A percentile compares a stretch with the other conserved stretches of the same genome.
Evolutionary conservation across 208 protist genomes (phyloP).

Genomic region (Trypanosoma caninum): DNA sequence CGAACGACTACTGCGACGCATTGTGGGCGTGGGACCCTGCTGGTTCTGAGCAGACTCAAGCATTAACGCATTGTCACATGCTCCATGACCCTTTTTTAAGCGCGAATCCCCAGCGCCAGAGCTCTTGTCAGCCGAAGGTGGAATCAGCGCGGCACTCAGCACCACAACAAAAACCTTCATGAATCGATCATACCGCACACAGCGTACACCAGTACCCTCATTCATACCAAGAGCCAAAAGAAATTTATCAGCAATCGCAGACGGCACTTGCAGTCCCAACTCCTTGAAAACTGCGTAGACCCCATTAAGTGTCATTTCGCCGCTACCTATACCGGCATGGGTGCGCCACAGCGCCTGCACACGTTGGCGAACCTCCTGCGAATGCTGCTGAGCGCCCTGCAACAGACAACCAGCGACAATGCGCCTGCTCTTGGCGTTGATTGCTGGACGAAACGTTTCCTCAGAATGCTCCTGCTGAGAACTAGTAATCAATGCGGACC

Average conservation of each 20-base stretch:
- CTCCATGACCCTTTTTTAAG: background rate
- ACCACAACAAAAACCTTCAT: constrained; percentile 39
- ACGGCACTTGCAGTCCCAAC: constrained; percentile 4
- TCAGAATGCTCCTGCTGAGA: background rate
- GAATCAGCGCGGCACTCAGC: constrained; percentile 25
- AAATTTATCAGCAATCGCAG: constrained; percentile 36
- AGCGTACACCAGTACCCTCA: background rate
- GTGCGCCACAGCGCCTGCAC: constrained; percentile 13
- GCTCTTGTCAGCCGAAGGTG: constrained; percentile 14
- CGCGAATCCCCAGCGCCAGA: background rate
- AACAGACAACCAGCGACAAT: background rate
- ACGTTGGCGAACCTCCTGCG: constrained; percentile 16
- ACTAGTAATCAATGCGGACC: background rate
- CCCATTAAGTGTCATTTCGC: constrained; percentile 25
- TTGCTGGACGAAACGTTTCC: constrained; percentile 20
- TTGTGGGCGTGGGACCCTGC: constrained; percentile 19
- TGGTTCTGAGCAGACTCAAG: constrained; percentile 18
- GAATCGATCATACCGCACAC: constrained; percentile 40
- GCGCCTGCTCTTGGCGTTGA: constrained; percentile 14
- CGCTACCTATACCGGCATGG: constrained; percentile 17
- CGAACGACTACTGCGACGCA: background rate
- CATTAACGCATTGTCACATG: background rate
- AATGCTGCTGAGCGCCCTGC: constrained; percentile 1
- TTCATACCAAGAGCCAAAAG: constrained; percentile 28
- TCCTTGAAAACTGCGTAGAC: constrained; percentile 26